phyloP scores from a whole-genome alignment of 2,329 filamentous ascomycete genomes.

The Septoria petroselini region DNA sequence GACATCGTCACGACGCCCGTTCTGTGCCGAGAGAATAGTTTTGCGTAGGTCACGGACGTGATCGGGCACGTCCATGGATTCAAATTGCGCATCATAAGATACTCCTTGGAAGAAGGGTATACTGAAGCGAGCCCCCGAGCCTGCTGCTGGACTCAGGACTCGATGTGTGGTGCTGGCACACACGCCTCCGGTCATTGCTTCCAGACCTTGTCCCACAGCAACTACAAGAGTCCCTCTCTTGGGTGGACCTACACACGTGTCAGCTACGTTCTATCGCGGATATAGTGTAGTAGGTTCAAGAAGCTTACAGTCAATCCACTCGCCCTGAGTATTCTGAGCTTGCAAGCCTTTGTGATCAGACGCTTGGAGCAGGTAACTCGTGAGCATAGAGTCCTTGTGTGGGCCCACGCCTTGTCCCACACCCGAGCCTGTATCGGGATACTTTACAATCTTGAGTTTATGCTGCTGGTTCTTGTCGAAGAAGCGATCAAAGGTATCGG shows the following conservation, averaged over 20 bases:
- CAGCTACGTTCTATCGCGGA: slow-evolving; percentile 4
- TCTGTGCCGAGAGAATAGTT: slow-evolving; percentile 56
- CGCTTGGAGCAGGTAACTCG: slow-evolving; percentile 77
- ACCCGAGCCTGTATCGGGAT: slow-evolving; percentile 65
- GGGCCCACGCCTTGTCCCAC: slow-evolving; percentile 65
- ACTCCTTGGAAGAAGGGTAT: slow-evolving; percentile 90
- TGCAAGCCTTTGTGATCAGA: slow-evolving; percentile 73
- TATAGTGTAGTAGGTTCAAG: too few species aligned
- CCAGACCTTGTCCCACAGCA: slow-evolving; percentile 81
- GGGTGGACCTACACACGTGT: slow-evolving; percentile 50
- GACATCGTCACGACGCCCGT: slow-evolving; percentile 63
- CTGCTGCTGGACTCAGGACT: slow-evolving; percentile 69
- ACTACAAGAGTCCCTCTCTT: slow-evolving; percentile 76
- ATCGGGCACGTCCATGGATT: slow-evolving; percentile 68
- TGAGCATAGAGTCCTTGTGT: slow-evolving; percentile 83
- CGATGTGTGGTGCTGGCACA: slow-evolving; percentile 79
- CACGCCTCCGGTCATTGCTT: slow-evolving; percentile 79
- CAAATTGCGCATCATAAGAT: slow-evolving; percentile 73
- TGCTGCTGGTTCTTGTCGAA: slow-evolving; percentile 72
- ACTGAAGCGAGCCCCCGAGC: slow-evolving; percentile 69
- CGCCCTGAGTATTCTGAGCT: slow-evolving; percentile 72
- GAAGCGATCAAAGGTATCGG: slow-evolving; percentile 70
- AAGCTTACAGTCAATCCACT: slow-evolving; percentile 73
- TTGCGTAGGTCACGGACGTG: slow-evolving; percentile 61
- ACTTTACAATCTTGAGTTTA: slow-evolving; percentile 86